phyloP scores from a whole-genome alignment of 2,329 filamentous ascomycete species.

The Alternaria dauci region DNA sequence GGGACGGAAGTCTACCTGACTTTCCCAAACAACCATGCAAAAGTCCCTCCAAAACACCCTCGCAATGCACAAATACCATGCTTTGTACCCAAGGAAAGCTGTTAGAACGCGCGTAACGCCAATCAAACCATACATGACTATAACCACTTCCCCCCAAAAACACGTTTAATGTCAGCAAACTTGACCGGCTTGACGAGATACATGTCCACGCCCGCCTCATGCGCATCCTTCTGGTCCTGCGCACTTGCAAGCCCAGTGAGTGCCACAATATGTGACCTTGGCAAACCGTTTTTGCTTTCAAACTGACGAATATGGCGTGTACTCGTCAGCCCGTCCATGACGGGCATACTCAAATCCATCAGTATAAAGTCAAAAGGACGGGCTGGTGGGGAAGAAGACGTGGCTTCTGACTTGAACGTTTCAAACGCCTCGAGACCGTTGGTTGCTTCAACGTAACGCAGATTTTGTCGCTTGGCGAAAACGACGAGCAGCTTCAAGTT shows the following conservation, averaged over 20 bases:
- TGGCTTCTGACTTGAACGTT: constrained; percentile 31
- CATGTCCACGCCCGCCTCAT: constrained; percentile 48
- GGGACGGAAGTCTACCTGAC: not conserved
- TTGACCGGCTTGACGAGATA: constrained; percentile 52
- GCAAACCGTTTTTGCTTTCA: constrained; percentile 34
- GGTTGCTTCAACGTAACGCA: constrained; percentile 38
- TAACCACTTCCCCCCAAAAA: constrained; percentile 29
- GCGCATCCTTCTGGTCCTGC: constrained; percentile 45
- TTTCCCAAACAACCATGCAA: not conserved
- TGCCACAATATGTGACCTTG: constrained; percentile 43
- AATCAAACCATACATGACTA: not conserved
- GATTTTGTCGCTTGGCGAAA: constrained; percentile 49
- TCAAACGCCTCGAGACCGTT: constrained; percentile 47
- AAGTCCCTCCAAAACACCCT: constrained; percentile 4
- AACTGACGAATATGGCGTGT: constrained; percentile 41
- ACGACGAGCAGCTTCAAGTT: constrained; percentile 51
- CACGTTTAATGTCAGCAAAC: constrained; percentile 43
- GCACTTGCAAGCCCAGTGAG: constrained; percentile 50
- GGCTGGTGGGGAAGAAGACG: constrained; percentile 20
- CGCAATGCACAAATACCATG: constrained; percentile 4
- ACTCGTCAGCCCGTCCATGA: constrained; percentile 52
- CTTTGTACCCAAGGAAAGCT: not conserved
- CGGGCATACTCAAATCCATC: constrained; percentile 49
- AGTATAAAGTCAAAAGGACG: constrained; percentile 44
- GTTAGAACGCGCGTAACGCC: not conserved